Conservation (phyloP, 768 basidiomycete genomes). For the Phylloporus rhodoxanthus region DNA sequence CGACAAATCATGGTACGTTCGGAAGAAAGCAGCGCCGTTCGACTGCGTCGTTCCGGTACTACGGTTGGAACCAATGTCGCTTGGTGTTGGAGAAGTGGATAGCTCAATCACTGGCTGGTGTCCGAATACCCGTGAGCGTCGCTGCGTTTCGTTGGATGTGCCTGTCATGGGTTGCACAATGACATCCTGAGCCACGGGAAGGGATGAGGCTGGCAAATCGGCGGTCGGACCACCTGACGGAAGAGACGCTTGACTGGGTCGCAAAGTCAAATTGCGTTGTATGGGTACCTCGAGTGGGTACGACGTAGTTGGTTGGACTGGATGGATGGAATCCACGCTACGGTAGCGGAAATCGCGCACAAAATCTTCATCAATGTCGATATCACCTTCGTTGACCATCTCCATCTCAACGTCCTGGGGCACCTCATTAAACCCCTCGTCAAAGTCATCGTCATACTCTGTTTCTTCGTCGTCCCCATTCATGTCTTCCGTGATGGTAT, state of each 20-base stretch:
- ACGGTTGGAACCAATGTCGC: conserved; percentile 52
- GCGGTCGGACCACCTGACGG: conserved; percentile 6
- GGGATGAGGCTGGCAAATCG: conserved; percentile 2
- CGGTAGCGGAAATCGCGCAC: conserved; percentile 31
- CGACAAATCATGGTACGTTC: conserved; percentile 46
- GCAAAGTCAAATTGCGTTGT: conserved; percentile 25
- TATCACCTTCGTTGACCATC: conserved; percentile 34
- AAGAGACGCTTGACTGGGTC: conserved; percentile 14
- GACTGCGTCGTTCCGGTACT: conserved; percentile 50
- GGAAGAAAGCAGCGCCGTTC: conserved; percentile 56
- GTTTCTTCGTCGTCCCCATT: conserved; percentile 62
- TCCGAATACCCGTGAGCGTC: conserved; percentile 39
- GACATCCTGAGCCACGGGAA: conserved; percentile 14
- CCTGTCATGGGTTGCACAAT: conserved; percentile 33
- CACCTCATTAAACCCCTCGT: conserved; percentile 31
- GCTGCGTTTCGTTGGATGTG: conserved; percentile 35
- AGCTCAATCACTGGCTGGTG: conserved; percentile 58
- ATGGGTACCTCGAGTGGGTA: conserved; percentile 26
- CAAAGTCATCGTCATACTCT: conserved; percentile 51
- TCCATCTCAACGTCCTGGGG: conserved; percentile 30
- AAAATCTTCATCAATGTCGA: conserved; percentile 44
- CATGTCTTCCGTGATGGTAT: conserved; percentile 65
- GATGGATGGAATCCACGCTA: conserved; percentile 9
- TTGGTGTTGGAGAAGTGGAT: conserved; percentile 53
- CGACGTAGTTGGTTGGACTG: conserved; percentile 8